Conservation (phyloP, 2,329 filamentous ascomycete species). For the Myriangium duriaei region DNA sequence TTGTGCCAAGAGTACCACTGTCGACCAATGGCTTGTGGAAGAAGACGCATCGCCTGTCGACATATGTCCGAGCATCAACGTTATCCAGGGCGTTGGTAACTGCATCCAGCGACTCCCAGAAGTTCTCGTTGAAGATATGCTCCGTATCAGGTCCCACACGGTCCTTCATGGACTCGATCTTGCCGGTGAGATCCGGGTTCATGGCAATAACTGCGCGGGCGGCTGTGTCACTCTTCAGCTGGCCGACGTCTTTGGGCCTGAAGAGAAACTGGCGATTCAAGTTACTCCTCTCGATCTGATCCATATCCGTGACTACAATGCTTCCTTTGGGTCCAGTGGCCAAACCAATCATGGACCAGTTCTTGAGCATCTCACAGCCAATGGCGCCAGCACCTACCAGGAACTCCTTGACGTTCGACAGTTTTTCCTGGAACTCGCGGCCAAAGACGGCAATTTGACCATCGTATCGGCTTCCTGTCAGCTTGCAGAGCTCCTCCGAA, state of each 20-base stretch:
- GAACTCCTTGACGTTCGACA: constrained; percentile 83
- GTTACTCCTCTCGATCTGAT: constrained; percentile 98
- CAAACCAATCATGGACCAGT: constrained; percentile 98
- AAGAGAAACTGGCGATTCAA: constrained; percentile 96
- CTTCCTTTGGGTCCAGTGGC: constrained; percentile 77
- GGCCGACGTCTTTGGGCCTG: constrained; percentile 81
- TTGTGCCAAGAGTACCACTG: constrained; percentile 95
- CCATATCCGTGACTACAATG: constrained; percentile 92
- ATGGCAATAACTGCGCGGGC: constrained; percentile 81
- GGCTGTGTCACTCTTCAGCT: constrained; percentile 92
- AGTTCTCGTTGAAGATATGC: constrained; percentile 83
- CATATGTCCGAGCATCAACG: constrained; percentile 90
- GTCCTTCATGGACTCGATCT: constrained; percentile 77
- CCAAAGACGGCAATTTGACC: constrained; percentile 96
- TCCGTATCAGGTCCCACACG: constrained; percentile 87
- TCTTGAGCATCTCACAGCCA: constrained; percentile 98
- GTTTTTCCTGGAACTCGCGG: constrained; percentile 83
- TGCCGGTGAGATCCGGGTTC: constrained; percentile 83
- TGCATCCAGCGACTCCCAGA: constrained; percentile 77
- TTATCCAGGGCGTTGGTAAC: constrained; percentile 98
- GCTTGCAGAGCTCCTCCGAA: constrained; percentile 79
- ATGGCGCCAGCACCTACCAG: constrained; percentile 93
- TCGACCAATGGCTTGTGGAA: constrained; percentile 95
- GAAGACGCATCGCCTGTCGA: constrained; percentile 92
- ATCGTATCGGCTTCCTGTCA: constrained; percentile 76